These are phyloP conservation scores for Mrakia hoshinonis DNA, from an alignment of 768 basidiomycete species.

Conservation along the genomic window DNA sequence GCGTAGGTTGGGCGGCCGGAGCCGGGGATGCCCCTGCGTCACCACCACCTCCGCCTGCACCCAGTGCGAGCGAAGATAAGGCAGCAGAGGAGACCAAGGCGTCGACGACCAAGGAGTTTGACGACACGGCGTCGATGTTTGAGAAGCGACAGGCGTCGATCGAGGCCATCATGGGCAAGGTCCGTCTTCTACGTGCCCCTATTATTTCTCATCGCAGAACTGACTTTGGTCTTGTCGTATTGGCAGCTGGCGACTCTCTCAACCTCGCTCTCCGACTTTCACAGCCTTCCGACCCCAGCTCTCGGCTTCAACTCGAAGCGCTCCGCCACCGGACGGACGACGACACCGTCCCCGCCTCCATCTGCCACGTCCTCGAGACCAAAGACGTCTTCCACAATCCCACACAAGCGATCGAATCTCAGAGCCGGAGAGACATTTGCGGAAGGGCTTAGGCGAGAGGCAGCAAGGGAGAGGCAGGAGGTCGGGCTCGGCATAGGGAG, in stretches of 20 bases:
- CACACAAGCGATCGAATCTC: background rate
- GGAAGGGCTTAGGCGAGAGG: background rate
- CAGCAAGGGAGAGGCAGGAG: background rate
- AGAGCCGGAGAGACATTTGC: background rate
- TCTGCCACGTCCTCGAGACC: background rate
- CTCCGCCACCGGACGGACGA: too few relatives aligned
- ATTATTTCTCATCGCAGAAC: background rate
- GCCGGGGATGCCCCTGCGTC: background rate
- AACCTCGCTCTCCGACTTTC: background rate
- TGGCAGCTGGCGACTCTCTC: conserved; percentile 1
- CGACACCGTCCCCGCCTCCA: background rate
- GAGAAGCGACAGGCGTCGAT: background rate
- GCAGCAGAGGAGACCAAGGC: background rate
- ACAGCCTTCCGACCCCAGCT: background rate
- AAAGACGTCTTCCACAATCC: background rate
- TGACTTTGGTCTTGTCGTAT: background rate
- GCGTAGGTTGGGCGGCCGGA: background rate
- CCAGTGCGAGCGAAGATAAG: background rate
- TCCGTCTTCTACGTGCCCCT: background rate
- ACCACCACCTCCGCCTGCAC: too few relatives aligned
- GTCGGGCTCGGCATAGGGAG: background rate
- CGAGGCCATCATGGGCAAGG: conserved; percentile 1
- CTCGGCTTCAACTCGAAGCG: background rate
- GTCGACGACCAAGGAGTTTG: background rate
- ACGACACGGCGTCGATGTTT: background rate